Percentiles rank a stretch among this genome's conserved stretches.
phyloP scores from a whole-genome alignment of 768 basidiomycete genomes.

The Mycena belliarum region DNA sequence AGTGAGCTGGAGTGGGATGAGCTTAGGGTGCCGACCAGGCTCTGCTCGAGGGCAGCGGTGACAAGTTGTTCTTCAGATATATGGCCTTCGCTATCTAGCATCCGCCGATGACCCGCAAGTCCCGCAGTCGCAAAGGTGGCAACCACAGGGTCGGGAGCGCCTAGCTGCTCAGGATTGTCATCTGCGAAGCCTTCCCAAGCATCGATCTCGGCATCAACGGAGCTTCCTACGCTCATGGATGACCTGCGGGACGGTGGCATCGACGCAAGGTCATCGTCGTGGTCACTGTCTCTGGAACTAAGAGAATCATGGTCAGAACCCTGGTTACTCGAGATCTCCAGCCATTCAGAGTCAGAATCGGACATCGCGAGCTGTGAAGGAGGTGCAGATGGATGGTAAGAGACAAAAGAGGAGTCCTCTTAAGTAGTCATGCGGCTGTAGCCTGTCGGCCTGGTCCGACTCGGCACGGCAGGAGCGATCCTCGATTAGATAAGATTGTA shows the following conservation, averaged over 20 bases:
- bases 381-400: not conserved
- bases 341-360: conserved; percentile 87
- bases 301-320: conserved; percentile 67
- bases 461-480: not conserved
- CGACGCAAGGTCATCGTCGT: conserved; percentile 46
- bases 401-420: not conserved
- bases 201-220: conserved; percentile 67
- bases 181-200: conserved; percentile 80
- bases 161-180: conserved; percentile 54
- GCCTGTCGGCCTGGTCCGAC: not conserved
- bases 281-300: conserved; percentile 62
- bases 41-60: conserved; percentile 78
- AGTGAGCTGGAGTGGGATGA: conserved; percentile 69
- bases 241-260: conserved; percentile 66
- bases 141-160: conserved; percentile 23
- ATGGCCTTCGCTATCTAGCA: not conserved
- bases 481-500: not conserved
- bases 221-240: conserved; percentile 69
- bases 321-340: conserved; percentile 70
- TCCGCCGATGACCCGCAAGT: conserved; percentile 25
- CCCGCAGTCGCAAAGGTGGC: conserved; percentile 31
- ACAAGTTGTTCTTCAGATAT: conserved; percentile 66
- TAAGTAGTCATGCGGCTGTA: not conserved
- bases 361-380: conserved; percentile 39
- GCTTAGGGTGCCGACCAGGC: conserved; percentile 78